phyloP scores from a whole-genome alignment of 768 basidiomycete genomes.

The Suillus alpinus region DNA sequence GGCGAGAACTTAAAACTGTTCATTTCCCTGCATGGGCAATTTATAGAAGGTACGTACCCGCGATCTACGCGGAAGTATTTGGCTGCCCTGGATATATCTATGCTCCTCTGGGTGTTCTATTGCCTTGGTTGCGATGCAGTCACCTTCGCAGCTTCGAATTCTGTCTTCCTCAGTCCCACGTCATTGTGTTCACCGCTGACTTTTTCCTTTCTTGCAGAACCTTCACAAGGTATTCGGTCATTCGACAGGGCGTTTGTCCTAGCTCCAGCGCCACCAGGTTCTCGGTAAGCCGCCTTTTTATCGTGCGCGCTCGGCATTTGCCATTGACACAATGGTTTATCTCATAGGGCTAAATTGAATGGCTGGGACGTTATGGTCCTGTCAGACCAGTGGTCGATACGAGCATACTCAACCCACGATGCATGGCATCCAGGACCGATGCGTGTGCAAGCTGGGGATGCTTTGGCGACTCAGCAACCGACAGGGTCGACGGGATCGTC shows the following conservation, averaged over 20 bases:
- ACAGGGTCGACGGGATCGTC: conserved; percentile 23
- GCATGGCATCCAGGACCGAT: conserved; percentile 79
- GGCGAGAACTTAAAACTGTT: conserved; percentile 57
- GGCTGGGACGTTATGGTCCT: conserved; percentile 92
- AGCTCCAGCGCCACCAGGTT: conserved; percentile 74
- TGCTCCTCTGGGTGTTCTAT: background rate
- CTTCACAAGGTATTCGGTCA: conserved; percentile 77
- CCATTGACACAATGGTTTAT: conserved; percentile 11
- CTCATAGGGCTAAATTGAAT: conserved; percentile 62
- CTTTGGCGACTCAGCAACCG: conserved; percentile 17
- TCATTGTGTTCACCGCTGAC: conserved; percentile 15
- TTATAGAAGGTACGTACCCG: conserved; percentile 72
- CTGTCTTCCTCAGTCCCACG: background rate
- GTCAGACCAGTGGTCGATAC: conserved; percentile 83
- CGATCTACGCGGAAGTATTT: conserved; percentile 10
- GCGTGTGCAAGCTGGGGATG: conserved; percentile 57
- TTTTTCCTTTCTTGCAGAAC: conserved; percentile 40
- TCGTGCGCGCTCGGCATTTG: conserved; percentile 8
- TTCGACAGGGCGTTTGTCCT: conserved; percentile 94
- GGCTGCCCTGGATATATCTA: background rate
- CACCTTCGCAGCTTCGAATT: conserved; percentile 1
- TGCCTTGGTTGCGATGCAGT: background rate
- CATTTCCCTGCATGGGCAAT: conserved; percentile 84
- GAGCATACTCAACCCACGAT: conserved; percentile 78
- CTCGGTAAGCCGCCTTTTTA: conserved; percentile 57